Conservation (phyloP, 176 grass and related monocot species). For the Carex scoparia region DNA sequence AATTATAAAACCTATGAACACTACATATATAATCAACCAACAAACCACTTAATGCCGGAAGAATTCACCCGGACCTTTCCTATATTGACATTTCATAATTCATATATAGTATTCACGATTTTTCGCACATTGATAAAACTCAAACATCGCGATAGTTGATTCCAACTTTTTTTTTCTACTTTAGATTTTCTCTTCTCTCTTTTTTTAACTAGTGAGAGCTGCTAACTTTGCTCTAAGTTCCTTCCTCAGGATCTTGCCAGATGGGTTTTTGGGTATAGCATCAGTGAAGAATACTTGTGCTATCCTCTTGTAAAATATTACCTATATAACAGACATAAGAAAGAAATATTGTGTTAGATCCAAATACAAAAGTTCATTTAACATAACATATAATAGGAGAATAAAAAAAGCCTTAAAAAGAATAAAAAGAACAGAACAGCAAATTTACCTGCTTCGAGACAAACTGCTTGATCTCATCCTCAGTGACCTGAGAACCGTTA, state of each 20-base stretch:
- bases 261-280: slow-evolving; percentile 70
- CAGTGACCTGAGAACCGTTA: slow-evolving; percentile 62
- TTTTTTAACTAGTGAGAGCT: slow-evolving; percentile 33
- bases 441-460: slow-evolving; percentile 69
- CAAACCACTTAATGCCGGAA: slow-evolving; percentile 43
- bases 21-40: slow-evolving; percentile 32
- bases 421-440: neutral
- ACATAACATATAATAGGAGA: neutral
- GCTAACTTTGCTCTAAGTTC: slow-evolving; percentile 76
- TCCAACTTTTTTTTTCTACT: neutral
- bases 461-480: slow-evolving; percentile 84
- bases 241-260: slow-evolving; percentile 92
- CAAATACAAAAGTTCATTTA: neutral
- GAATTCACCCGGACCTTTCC: slow-evolving; percentile 30
- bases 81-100: slow-evolving; percentile 40
- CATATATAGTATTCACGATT: slow-evolving; percentile 34
- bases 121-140: slow-evolving; percentile 17
- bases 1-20: slow-evolving; percentile 46
- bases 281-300: slow-evolving; percentile 71
- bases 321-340: slow-evolving; percentile 32
- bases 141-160: neutral
- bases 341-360: neutral
- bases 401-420: neutral
- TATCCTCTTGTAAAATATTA: slow-evolving; percentile 94
- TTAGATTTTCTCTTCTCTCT: neutral